Evolutionary conservation across 352 stramenopile species (phyloP).

Genomic region (Pythium sukuiense): DNA sequence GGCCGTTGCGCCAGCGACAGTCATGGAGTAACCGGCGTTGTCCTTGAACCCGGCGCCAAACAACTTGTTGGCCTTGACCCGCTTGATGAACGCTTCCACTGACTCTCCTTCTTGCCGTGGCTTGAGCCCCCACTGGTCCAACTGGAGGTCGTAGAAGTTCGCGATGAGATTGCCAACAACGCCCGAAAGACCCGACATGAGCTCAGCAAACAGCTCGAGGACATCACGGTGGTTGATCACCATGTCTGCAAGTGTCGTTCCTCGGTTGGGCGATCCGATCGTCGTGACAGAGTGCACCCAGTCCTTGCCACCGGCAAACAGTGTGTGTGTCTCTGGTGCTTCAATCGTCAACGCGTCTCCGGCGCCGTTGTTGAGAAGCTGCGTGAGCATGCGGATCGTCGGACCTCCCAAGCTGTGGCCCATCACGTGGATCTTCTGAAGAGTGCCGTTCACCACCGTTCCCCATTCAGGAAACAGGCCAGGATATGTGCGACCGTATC

Average conservation of each 20-base stretch:
- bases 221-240: background rate
- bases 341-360: constrained; percentile 2
- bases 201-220: background rate
- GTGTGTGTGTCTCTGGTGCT: constrained; percentile 7
- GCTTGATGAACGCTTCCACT: constrained; percentile 11
- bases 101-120: background rate
- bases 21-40: constrained; percentile 38
- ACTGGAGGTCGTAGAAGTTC: constrained; percentile 5
- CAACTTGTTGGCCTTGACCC: constrained; percentile 23
- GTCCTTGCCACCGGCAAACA: constrained; percentile 25
- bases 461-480: constrained; percentile 34
- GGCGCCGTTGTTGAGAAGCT: constrained; percentile 18
- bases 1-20: constrained; percentile 31
- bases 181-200: background rate
- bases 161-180: background rate
- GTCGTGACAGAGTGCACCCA: too few relatives aligned
- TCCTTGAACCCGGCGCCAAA: constrained; percentile 43
- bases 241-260: constrained; percentile 11
- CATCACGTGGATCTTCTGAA: constrained; percentile 34
- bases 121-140: constrained; percentile 25
- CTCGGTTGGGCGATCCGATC: constrained; percentile 15
- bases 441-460: constrained; percentile 12
- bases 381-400: constrained; percentile 18
- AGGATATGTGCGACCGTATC: constrained; percentile 18
- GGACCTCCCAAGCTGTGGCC: constrained; percentile 22